phyloP scores from a whole-genome alignment of 116 monocot genomes.

The Trichopus zeylanicus region DNA sequence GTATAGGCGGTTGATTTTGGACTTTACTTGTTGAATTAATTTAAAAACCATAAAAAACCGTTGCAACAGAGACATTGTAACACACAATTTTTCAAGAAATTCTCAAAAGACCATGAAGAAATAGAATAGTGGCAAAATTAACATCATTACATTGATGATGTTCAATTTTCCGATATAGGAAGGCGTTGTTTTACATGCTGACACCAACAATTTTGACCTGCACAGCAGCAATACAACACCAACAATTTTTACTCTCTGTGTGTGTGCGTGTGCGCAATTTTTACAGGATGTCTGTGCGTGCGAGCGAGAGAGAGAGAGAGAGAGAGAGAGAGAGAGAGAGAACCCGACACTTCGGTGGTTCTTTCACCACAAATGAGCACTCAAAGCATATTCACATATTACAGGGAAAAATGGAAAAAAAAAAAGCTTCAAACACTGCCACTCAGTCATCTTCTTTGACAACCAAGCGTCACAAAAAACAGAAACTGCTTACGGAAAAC shows the following conservation, averaged over 20 bases:
- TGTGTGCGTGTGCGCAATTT: too few species aligned
- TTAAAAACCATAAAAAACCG: too few species aligned
- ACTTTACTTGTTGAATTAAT: too few species aligned
- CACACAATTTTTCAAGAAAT: too few species aligned
- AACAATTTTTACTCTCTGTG: too few species aligned
- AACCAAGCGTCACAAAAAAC: background rate
- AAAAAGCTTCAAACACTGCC: background rate
- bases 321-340: too few species aligned
- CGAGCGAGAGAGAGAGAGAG: background rate
- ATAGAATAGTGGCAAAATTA: too few species aligned
- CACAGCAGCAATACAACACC: background rate
- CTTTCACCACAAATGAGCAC: background rate
- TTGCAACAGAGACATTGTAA: too few species aligned
- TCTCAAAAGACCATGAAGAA: too few species aligned
- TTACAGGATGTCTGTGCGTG: background rate
- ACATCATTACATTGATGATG: too few species aligned
- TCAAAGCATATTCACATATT: slow-evolving; percentile 8
- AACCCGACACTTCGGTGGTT: background rate
- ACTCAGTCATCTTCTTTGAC: slow-evolving; percentile 7
- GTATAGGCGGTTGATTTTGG: too few species aligned
- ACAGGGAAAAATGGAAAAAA: background rate
- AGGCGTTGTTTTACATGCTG: slow-evolving; percentile 3
- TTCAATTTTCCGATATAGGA: too few species aligned
- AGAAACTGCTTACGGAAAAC: background rate
- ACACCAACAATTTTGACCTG: background rate